Base-by-base conservation (phyloP, 106 monocot genomes). In the Iris macrosiphon region DNA sequence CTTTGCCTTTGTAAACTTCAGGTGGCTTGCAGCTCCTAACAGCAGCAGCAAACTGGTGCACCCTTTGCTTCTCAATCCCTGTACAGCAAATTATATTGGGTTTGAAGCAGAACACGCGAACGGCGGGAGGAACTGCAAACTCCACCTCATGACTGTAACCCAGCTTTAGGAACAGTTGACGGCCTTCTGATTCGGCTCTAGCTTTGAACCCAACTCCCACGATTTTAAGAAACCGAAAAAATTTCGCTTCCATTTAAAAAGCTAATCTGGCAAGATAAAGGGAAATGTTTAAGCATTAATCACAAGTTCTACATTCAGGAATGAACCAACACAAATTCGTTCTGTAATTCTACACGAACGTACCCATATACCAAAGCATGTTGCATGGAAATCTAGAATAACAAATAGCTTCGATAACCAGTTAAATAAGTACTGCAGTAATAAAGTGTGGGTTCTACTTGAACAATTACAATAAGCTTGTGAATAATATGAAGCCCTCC, bases 121-220 rank as follows among this genome's bases (percentile, higher is more conserved):
- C 85, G 1, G 95, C 82, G 4, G 89, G 95, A 4, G 89, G 95
- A 7, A 85, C 89, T 0, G 77, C 67, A 17, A 96, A 60, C 49
- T 89, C 74, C 4, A 96, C 95, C 69, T 96, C 95, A 52, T 96
- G 95, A 47, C 79, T 85, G 79, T 86, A 96, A 16, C 95, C 89
- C 1, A 96, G 72, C 60, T 89, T 96, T 50, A 96, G 49, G 44
- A 85, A 85, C 50, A 96, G 52, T 34, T 86, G 71, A 4, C 95
- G 72, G 26, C 95, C 89, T 62, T 75, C 74, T 7, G 73, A 45
- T 65, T 96, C 95, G 0, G 82, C 57, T 51, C 95, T 73, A 5
- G 85, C 85, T 69, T 85, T 96, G 69, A 86, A 96, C 4, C 89
- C 95, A 7, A 96, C 89, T 6, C 95, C 95, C 6, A 86, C 85